Percentiles rank a stretch among this genome's conserved stretches.
These are phyloP conservation scores for Epichloe amarillans DNA, from an alignment of 2,329 filamentous ascomycete genomes.

Conservation along the genomic window DNA sequence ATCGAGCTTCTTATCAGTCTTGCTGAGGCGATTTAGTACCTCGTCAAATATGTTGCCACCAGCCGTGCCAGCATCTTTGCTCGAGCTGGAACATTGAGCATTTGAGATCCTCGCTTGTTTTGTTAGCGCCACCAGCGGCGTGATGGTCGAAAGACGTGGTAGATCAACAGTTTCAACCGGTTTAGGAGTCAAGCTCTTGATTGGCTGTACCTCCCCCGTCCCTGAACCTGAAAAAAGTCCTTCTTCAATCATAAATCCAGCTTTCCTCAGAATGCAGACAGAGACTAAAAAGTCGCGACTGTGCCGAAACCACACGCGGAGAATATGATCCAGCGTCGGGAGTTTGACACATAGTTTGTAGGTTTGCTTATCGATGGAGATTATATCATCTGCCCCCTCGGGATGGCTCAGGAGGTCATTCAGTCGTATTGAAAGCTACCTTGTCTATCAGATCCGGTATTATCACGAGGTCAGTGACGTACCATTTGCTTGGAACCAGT, in stretches of 20 bases:
- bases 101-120: conserved; percentile 5
- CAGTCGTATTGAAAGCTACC: conserved; percentile 5
- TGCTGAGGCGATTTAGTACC: conserved; percentile 3
- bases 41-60: conserved; percentile 4
- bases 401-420: conserved; percentile 4
- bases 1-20: neutral
- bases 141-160: conserved; percentile 15
- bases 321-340: conserved; percentile 12
- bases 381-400: neutral
- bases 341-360: conserved; percentile 14
- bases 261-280: conserved; percentile 18
- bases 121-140: conserved; percentile 5
- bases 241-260: conserved; percentile 16
- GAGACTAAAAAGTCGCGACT: conserved; percentile 20
- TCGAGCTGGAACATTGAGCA: neutral
- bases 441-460: neutral
- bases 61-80: neutral
- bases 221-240: conserved; percentile 2
- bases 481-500: conserved; percentile 4
- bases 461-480: neutral
- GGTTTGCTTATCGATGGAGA: conserved; percentile 11
- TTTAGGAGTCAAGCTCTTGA: neutral
- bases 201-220: neutral
- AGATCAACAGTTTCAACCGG: neutral
- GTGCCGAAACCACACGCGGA: conserved; percentile 17